phyloP scores from a whole-genome alignment of 805 yeast species.

The Candida insectalens region DNA sequence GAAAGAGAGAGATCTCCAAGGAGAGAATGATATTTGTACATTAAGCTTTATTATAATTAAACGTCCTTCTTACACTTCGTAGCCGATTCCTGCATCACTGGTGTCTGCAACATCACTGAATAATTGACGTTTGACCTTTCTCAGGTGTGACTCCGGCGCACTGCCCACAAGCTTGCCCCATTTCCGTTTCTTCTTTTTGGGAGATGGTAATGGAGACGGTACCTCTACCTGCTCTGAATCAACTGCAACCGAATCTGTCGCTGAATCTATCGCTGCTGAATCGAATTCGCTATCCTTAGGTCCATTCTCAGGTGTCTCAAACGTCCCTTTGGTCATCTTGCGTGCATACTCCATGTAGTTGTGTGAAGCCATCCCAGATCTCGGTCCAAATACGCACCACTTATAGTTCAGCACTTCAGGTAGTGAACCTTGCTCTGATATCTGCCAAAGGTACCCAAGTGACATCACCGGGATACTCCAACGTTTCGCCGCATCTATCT shows the following conservation, averaged over 20 bases:
- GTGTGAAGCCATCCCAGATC: slow-evolving; percentile 12
- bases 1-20: background rate
- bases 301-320: slow-evolving; percentile 9
- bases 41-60: too few relatives aligned
- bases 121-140: background rate
- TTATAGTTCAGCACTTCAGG: slow-evolving; percentile 35
- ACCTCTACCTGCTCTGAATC: slow-evolving; percentile 8
- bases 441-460: slow-evolving; percentile 44
- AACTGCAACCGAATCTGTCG: slow-evolving; percentile 1
- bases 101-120: background rate
- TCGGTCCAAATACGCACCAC: slow-evolving; percentile 47
- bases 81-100: background rate
- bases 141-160: slow-evolving; percentile 28
- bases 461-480: slow-evolving; percentile 55
- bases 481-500: slow-evolving; percentile 46
- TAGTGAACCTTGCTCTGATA: slow-evolving; percentile 25
- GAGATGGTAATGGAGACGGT: slow-evolving; percentile 40
- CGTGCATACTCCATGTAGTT: slow-evolving; percentile 15
- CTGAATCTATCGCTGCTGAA: background rate
- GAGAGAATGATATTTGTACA: too few relatives aligned
- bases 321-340: slow-evolving; percentile 12
- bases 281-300: background rate
- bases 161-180: slow-evolving; percentile 41
- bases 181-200: slow-evolving; percentile 34
- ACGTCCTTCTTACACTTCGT: background rate